A percentile compares a stretch with the other conserved stretches of the same genome.
Evolutionary conservation across 192 early-diverging fungal species (phyloP).

Genomic region (Backusella psychrophila): DNA sequence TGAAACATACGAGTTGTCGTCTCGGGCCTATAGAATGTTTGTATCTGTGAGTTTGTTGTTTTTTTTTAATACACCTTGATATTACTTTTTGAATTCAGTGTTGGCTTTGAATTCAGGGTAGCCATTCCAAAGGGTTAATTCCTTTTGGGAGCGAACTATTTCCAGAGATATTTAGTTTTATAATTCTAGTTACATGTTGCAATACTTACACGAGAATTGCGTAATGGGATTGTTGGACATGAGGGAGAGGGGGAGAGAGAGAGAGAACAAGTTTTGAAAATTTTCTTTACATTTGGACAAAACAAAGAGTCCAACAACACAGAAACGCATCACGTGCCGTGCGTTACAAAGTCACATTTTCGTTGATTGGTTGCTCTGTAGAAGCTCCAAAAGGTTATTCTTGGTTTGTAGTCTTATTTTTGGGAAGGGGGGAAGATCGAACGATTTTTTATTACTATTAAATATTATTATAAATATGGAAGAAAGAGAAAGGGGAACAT

Average conservation of each 20-base stretch:
- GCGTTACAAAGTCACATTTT: not conserved
- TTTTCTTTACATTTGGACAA: not conserved
- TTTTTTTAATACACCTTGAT: not conserved
- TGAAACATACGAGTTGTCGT: slow-evolving; percentile 53
- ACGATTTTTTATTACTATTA: too few relatives aligned
- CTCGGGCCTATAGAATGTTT: slow-evolving; percentile 28
- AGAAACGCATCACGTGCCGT: not conserved
- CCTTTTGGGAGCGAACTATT: slow-evolving; percentile 52
- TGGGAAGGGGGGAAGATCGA: not conserved
- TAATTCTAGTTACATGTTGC: not conserved
- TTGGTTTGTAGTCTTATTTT: too few relatives aligned
- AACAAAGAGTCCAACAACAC: not conserved
- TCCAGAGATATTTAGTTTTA: not conserved
- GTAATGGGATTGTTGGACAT: slow-evolving; percentile 33
- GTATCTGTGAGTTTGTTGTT: not conserved
- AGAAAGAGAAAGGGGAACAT: not conserved
- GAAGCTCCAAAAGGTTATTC: too few relatives aligned
- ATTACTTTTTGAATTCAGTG: slow-evolving; percentile 53
- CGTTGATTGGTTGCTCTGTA: not conserved
- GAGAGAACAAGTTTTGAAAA: not conserved
- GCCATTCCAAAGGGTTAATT: slow-evolving; percentile 52
- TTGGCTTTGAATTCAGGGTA: slow-evolving; percentile 49
- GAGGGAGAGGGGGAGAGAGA: not conserved
- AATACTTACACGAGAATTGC: slow-evolving; percentile 57
- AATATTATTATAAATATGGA: too few relatives aligned